Evolutionary conservation across 2,329 filamentous ascomycete genomes (phyloP).

Genomic region (Calcarisporium arbuscula): DNA sequence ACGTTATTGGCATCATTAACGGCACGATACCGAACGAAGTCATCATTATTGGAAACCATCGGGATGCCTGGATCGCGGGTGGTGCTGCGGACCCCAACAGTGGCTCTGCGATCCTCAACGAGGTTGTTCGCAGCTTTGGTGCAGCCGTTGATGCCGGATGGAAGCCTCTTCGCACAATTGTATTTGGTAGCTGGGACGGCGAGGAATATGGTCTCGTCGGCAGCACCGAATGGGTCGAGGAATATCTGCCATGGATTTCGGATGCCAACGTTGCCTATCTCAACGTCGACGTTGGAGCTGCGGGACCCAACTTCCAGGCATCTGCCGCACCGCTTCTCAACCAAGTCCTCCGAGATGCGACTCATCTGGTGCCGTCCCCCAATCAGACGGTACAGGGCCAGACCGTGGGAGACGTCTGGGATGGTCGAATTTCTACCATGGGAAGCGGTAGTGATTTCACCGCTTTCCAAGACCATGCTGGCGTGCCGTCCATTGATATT

Average conservation of each 20-base stretch:
- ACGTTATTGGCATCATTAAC: conserved; percentile 89
- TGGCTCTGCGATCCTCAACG: conserved; percentile 72
- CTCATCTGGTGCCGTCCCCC: conserved; percentile 57
- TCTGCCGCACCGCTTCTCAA: conserved; percentile 71
- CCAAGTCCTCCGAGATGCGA: conserved; percentile 62
- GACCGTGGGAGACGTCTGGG: conserved; percentile 65
- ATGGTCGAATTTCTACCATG: conserved; percentile 56
- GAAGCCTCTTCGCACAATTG: conserved; percentile 73
- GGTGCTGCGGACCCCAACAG: conserved; percentile 79
- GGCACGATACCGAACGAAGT: conserved; percentile 81
- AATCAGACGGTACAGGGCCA: conserved; percentile 70
- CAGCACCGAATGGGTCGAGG: conserved; percentile 89
- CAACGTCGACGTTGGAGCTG: conserved; percentile 73
- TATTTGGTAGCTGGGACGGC: conserved; percentile 79
- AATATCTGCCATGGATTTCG: conserved; percentile 75
- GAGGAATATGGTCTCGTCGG: conserved; percentile 84
- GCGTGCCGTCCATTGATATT: conserved; percentile 59
- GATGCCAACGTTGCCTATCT: conserved; percentile 72
- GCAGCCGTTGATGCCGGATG: conserved; percentile 55
- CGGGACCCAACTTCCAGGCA: conserved; percentile 57
- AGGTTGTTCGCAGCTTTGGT: conserved; percentile 70
- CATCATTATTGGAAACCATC: conserved; percentile 84
- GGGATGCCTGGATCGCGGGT: conserved; percentile 85
- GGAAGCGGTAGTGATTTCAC: conserved; percentile 70
- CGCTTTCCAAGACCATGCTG: conserved; percentile 67